phyloP scores from a whole-genome alignment of 2,329 filamentous ascomycete species.

The Alternaria sp. region DNA sequence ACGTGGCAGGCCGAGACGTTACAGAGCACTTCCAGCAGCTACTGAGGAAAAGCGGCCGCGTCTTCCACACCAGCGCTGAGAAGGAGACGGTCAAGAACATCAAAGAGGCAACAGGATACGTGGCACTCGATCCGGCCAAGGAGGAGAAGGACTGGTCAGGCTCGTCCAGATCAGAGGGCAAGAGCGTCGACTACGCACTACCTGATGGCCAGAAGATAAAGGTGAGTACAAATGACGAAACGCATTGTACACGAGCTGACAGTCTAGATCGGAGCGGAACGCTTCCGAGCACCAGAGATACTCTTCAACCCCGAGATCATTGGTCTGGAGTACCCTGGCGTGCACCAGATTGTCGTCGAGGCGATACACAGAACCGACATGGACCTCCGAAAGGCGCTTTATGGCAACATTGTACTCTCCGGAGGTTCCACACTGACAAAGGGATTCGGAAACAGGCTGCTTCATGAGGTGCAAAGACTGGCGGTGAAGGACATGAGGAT shows the following conservation, averaged over 20 bases:
- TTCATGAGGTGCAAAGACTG: slow-evolving; percentile 89
- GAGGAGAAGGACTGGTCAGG: slow-evolving; percentile 95
- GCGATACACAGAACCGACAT: slow-evolving; percentile 94
- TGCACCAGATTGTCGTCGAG: slow-evolving; percentile 98
- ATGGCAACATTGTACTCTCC: slow-evolving; percentile 95
- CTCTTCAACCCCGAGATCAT: slow-evolving; percentile 98
- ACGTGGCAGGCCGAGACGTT: slow-evolving; percentile 93
- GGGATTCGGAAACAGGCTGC: slow-evolving; percentile 90
- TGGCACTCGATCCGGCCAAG: slow-evolving; percentile 86
- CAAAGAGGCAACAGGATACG: slow-evolving; percentile 93
- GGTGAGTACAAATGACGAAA: slow-evolving; percentile 55
- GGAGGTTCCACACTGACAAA: slow-evolving; percentile 96
- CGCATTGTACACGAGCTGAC: slow-evolving; percentile 27
- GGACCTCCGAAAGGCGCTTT: slow-evolving; percentile 91
- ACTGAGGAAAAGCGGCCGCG: slow-evolving; percentile 87
- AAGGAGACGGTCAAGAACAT: slow-evolving; percentile 98
- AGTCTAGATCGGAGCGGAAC: slow-evolving; percentile 81
- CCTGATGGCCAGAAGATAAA: slow-evolving; percentile 95
- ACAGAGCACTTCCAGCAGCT: slow-evolving; percentile 94
- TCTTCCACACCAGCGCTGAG: slow-evolving; percentile 97
- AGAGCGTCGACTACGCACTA: slow-evolving; percentile 83
- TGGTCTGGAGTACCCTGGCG: slow-evolving; percentile 92
- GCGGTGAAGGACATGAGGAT: slow-evolving; percentile 99
- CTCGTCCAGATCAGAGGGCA: slow-evolving; percentile 76
- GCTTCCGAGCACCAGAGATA: slow-evolving; percentile 95